A percentile compares a stretch with the other conserved stretches of the same genome.
Conservation (phyloP, 306 rosid species). For the Pyrus communis region DNA sequence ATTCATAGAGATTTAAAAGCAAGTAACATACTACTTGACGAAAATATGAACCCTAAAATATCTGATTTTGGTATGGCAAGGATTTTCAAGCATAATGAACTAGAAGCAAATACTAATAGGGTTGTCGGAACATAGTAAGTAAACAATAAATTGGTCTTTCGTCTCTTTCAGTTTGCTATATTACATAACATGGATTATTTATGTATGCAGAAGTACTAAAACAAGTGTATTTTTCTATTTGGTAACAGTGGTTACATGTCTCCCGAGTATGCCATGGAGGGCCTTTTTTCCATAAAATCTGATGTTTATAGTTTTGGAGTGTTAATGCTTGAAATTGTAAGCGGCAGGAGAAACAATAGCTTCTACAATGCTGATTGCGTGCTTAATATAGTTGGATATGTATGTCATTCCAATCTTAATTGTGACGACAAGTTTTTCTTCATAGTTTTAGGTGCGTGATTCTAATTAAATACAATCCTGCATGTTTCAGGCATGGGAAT, state of each 20-base stretch:
- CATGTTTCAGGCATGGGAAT: background rate
- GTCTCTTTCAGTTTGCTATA: background rate
- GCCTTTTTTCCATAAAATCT: background rate
- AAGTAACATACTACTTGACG: slow-evolving; percentile 14
- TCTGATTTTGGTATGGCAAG: slow-evolving; percentile 22
- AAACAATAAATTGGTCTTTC: background rate
- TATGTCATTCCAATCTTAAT: background rate
- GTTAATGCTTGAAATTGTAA: background rate
- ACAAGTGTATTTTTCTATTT: background rate
- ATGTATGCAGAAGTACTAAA: too few species aligned
- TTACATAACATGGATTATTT: background rate
- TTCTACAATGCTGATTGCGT: background rate
- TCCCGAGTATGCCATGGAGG: slow-evolving; percentile 3
- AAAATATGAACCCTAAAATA: background rate
- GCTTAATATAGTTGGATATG: background rate
- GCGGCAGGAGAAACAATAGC: background rate
- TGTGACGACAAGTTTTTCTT: background rate
- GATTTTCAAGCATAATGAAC: background rate
- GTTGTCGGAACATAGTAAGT: slow-evolving; percentile 9
- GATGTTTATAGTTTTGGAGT: slow-evolving; percentile 5
- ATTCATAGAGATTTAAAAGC: slow-evolving; percentile 16
- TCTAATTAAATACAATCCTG: background rate
- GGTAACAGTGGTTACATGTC: slow-evolving; percentile 11
- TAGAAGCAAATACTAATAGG: background rate
- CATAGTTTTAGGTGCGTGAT: too few species aligned